Conservation (phyloP, 192 early-diverging fungal genomes). For the Podila minutissima region DNA sequence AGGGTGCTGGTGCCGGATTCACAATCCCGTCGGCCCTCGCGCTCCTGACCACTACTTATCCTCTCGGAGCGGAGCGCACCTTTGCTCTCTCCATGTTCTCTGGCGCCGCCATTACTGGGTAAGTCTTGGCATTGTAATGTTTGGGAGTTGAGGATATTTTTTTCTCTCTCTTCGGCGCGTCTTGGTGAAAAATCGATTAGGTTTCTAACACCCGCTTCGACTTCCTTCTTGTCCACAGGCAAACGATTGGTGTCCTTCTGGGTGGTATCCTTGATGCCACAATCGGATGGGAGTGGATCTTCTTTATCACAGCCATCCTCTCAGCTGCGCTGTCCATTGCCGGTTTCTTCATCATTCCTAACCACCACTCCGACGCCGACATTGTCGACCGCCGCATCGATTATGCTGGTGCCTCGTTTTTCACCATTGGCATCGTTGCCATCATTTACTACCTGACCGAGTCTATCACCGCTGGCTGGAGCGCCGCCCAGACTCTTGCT, state of each 20-base stretch:
- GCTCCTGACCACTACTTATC: slow-evolving; percentile 38
- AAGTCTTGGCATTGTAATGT: neutral
- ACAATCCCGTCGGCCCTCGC: slow-evolving; percentile 47
- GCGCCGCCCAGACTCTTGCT: slow-evolving; percentile 30
- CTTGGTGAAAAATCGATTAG: no score
- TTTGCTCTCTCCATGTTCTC: slow-evolving; percentile 41
- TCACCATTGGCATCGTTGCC: slow-evolving; percentile 43
- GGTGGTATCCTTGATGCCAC: slow-evolving; percentile 52
- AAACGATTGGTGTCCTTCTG: slow-evolving; percentile 39
- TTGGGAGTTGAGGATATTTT: neutral
- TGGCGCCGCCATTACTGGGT: slow-evolving; percentile 35
- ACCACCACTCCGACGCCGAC: slow-evolving; percentile 8
- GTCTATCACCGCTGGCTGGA: slow-evolving; percentile 36
- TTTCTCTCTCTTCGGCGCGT: neutral
- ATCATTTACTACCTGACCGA: slow-evolving; percentile 50
- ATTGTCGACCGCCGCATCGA: slow-evolving; percentile 32
- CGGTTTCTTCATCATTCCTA: slow-evolving; percentile 43
- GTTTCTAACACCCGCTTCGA: neutral
- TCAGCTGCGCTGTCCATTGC: slow-evolving; percentile 23
- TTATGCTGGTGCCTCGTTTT: slow-evolving; percentile 15
- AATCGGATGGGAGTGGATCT: slow-evolving; percentile 56
- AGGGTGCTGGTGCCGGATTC: slow-evolving; percentile 49
- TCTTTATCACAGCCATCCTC: slow-evolving; percentile 47
- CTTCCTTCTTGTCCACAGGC: neutral
- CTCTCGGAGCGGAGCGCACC: slow-evolving; percentile 36